A percentile compares a stretch with the other conserved stretches of the same genome.
These are phyloP conservation scores for Auriscalpium vulgare DNA, from an alignment of 768 basidiomycete species.

Conservation along the genomic window DNA sequence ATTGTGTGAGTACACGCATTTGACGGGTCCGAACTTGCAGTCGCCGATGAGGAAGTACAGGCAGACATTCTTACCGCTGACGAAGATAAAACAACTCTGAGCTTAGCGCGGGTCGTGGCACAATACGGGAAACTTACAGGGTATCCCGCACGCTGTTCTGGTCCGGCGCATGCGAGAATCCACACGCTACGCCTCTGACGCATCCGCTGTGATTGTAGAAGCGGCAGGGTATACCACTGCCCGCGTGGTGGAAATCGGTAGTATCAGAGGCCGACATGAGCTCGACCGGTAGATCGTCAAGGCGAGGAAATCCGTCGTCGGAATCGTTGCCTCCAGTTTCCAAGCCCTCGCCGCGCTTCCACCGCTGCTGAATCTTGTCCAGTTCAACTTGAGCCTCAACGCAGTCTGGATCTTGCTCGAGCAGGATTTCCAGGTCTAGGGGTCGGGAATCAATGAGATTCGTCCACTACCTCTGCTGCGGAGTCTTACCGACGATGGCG, in stretches of 20 bases:
- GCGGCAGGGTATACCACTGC: conserved; percentile 45
- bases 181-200: conserved; percentile 31
- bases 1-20: conserved; percentile 44
- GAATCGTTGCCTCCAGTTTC: conserved; percentile 1
- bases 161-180: conserved; percentile 48
- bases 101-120: neutral
- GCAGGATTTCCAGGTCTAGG: conserved; percentile 23
- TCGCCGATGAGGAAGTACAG: conserved; percentile 29
- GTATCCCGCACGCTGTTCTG: conserved; percentile 46
- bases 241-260: conserved; percentile 43
- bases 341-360: neutral
- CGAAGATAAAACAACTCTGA: neutral
- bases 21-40: conserved; percentile 30
- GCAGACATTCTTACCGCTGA: conserved; percentile 48
- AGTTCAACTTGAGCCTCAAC: conserved; percentile 16
- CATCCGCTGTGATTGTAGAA: conserved; percentile 53
- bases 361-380: neutral
- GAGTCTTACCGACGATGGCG: neutral
- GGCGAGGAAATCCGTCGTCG: conserved; percentile 14
- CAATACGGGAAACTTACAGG: conserved; percentile 30
- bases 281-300: conserved; percentile 26
- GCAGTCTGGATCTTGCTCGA: conserved; percentile 22
- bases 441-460: neutral
- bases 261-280: conserved; percentile 41
- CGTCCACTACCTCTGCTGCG: neutral